Evolutionary conservation across 805 yeast genomes (phyloP), one percentile per base, ranked within the genome.

Genomic region (Hemisphaericaspora nanyangensis): DNA sequence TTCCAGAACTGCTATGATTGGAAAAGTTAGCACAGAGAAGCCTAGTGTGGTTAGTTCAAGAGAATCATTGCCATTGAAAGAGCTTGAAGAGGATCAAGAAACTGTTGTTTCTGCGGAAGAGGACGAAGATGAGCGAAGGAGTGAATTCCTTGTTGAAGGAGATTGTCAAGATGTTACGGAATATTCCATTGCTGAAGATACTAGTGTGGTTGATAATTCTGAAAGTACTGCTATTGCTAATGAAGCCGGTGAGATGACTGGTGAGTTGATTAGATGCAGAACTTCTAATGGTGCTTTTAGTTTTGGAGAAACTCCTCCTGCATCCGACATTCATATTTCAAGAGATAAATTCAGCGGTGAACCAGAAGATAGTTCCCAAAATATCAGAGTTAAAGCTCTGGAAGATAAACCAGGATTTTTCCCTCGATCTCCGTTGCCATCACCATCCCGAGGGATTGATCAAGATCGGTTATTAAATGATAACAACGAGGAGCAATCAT

Each of bases 271-370:
- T 28, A 49, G 44, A 34, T 53, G 61, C 2, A 42, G 51, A 29
- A 54, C 54, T 1, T 60, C 66, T 2, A 60, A 62, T 2, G 60
- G 60, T 37, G 57, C 61, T 6, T 62, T 61, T 44, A 61, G 65
- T 38, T 50, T 60, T 6, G 45, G 37, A n/a, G 31, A 19, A n/a
- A 17, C 38, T 26, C 38, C 42, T 19, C 34, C 33, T 29, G 24
- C 37, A 13, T 34, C 44, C 16, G 12, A 20, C n/a, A 36, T 38
- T 15, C 28, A 27, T 29, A 7, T 34, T 3, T 17, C 29, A 5
- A 30, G 34, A 7, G 34, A 16, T 27, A n/a, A 27, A 17, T 30
- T 20, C 12, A 15, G 13, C 6, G 34, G 31, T n/a, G 34, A 28
- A 19, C 18, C 26, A 12, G 35, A 26, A 5, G 20, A 29, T 17